Base-by-base conservation (phyloP, 1,284 basidiomycete species). In the Peniophora sp. region DNA sequence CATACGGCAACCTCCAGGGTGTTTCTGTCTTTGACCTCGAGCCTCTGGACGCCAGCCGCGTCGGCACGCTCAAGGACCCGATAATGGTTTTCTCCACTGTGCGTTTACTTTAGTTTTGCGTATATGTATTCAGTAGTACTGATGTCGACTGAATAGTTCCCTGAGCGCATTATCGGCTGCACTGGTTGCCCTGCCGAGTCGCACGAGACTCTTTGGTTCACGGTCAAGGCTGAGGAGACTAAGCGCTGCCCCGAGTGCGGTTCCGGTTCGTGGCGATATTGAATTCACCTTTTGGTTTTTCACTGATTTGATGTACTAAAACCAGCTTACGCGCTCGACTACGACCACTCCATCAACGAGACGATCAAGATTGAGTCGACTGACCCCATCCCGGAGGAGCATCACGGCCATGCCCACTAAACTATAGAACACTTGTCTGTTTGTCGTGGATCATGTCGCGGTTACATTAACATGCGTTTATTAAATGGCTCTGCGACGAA, bases 101-200 rank as follows among this genome's bases (percentile, higher is more conserved):
- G 61, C 67, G 92, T 79, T 12, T 49, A 44, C 52, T 53, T 58
- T 55, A 12, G 22, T 49, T 47, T 49, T 44, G 8, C 27, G 23
- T 45, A 47, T 20, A 45, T 39, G n/a, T 47, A 46, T 58, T 74
- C 70, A 3, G 10, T 23, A 39, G n/a, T 10, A 47, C 25, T 50
- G 50, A n/a, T 52, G 24, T 50, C 52, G 49, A n/a, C 46, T 51
- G 23, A 48, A 39, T 58, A 96, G 92, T 84, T 85, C 61, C 73
- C 77, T 50, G 80, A 84, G 58, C 90, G 93, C 59, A 78, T 90
- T 55, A 74, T 97, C 63, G 93, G 93, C 52, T 97, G 94, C 78
- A 94, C 94, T 48, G 93, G 92, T 53, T 82, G 77, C 63, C 93
- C 93, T 23, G 89, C 87, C 47, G 93, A 97, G 70, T 94, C 92